phyloP scores from a whole-genome alignment of 2,329 filamentous ascomycete species.

The Rhynchosporium secalis region DNA sequence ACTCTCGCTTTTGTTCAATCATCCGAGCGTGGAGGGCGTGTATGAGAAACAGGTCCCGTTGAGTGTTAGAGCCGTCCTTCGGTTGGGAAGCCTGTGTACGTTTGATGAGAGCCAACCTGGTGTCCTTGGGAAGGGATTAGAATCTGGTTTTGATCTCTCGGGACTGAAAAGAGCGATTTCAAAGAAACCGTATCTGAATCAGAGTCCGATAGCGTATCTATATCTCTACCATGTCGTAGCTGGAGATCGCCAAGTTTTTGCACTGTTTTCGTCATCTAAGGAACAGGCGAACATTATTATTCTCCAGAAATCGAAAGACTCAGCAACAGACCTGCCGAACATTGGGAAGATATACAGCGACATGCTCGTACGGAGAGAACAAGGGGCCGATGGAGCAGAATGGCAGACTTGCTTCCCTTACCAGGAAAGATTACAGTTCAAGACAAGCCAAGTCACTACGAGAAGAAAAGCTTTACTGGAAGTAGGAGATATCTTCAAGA shows the following conservation, averaged over 20 bases:
- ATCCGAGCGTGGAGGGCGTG: constrained; percentile 92
- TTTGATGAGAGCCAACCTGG: constrained; percentile 90
- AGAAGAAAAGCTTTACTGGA: constrained; percentile 86
- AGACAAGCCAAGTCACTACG: constrained; percentile 83
- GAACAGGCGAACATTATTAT: constrained; percentile 83
- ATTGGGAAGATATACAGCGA: constrained; percentile 86
- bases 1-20: constrained; percentile 80
- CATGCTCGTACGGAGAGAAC: constrained; percentile 62
- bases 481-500: constrained; percentile 84
- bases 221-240: constrained; percentile 92
- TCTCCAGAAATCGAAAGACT: constrained; percentile 78
- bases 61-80: constrained; percentile 81
- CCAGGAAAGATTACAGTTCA: constrained; percentile 83
- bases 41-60: constrained; percentile 94
- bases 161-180: constrained; percentile 67
- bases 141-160: constrained; percentile 87
- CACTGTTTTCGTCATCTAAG: constrained; percentile 81
- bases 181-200: constrained; percentile 74
- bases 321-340: constrained; percentile 81
- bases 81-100: constrained; percentile 86
- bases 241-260: constrained; percentile 90
- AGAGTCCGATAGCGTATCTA: constrained; percentile 75
- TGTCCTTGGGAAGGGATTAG: constrained; percentile 87
- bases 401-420: constrained; percentile 85
- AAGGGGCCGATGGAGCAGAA: constrained; percentile 66